Evolutionary conservation across 495 filamentous ascomycete species (phyloP), one percentile per base, ranked within the genome.

Genomic region (Penicillium angulare): DNA sequence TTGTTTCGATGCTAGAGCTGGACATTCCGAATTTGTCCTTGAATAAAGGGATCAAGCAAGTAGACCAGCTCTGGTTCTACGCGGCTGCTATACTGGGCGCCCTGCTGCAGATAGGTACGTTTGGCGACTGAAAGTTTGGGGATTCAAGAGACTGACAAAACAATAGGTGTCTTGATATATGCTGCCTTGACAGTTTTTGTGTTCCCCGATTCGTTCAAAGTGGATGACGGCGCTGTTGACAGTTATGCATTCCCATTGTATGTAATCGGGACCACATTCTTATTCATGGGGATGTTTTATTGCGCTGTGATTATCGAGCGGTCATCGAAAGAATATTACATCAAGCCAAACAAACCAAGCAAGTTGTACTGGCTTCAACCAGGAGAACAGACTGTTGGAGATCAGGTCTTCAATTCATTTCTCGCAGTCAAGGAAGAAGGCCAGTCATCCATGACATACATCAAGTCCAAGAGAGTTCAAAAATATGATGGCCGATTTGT

Each of bases 21-120:
- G 68, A 73, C 49, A 65, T 71, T 15, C 74, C 75, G 0, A 78
- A 78, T 53, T 39, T 78, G 5, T 76, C 75, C 0, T 61, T 78
- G 61, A 78, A 77, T 26, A 71, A 76, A 49, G 73, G 75, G 0
- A 75, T 75, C 36, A 65, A 62, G 20, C 47, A 61, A 27, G 56
- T 60, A 32, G 47, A 56, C 12, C 53, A 56, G 10, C 31, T 55
- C 20, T 74, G 67, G 70, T 75, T 70, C 32, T 64, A 66, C 35
- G 58, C 54, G 45, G 65, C 62, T 41, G 71, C 64, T 12, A 31
- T 60, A 0, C 18, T 73, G 12, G 72, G 70, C 0, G 35, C 52
- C 27, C 23, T 53, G 5, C 27, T 73, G 31, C 72, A 75, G 43
- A 39, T 50, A 44, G 67, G 72, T 75, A 16, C 20, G 63, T 51